phyloP scores from a whole-genome alignment of 164 flowering plant species.

The Magnolia sinica region DNA sequence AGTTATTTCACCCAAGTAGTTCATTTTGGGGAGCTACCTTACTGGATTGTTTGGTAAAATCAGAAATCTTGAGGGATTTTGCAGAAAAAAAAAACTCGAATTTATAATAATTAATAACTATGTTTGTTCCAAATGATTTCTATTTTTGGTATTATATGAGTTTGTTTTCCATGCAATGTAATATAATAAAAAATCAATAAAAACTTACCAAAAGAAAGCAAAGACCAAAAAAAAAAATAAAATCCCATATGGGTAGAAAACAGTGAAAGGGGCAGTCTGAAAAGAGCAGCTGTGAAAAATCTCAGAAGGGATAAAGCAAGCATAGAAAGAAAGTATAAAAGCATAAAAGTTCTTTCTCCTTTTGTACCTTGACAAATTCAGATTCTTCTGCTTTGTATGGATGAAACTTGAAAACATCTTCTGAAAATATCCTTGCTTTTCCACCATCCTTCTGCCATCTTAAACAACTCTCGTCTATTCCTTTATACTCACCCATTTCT shows the following conservation, averaged over 20 bases:
- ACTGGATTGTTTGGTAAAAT: background rate
- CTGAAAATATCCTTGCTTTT: background rate
- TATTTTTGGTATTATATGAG: too few species aligned
- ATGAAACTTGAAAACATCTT: background rate
- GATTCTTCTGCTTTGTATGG: background rate
- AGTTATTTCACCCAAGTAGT: too few species aligned
- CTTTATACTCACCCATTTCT: background rate
- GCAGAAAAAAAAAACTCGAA: background rate
- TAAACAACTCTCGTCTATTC: background rate
- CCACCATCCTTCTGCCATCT: background rate
- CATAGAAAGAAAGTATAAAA: background rate
- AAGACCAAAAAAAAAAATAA: too few species aligned
- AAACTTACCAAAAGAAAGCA: background rate
- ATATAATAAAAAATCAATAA: too few species aligned
- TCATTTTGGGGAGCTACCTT: too few species aligned
- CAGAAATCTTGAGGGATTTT: background rate
- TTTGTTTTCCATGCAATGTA: too few species aligned
- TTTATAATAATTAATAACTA: too few species aligned
- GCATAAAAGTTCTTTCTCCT: background rate
- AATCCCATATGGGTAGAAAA: background rate
- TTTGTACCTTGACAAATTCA: constrained; percentile 4
- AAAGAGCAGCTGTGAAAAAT: background rate
- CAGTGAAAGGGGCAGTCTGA: background rate
- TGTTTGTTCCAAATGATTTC: too few species aligned
- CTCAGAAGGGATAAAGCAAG: background rate